Base-by-base conservation (phyloP, 1,284 basidiomycete species). In the Austropuccinia psidii region DNA sequence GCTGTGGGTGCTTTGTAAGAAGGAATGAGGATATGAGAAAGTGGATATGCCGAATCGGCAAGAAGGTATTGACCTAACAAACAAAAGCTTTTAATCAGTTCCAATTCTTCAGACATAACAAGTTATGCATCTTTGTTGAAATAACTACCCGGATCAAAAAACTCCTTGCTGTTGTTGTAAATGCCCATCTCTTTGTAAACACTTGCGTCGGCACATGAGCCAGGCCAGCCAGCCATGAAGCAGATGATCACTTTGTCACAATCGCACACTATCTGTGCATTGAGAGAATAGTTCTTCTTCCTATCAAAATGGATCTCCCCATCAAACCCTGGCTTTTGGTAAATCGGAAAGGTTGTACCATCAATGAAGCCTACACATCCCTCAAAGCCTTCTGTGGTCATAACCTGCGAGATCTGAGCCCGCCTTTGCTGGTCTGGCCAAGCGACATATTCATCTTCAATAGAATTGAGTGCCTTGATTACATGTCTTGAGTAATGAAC, bases 1-100 rank as follows among this genome's bases (percentile, higher is more conserved):
- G 64, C 47, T 9, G 64, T 33, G 9, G 64, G 64, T 33, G 45
- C 43, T 47, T 66, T 66, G 64, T 66, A 66, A 15, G 47, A 24
- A 17, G 64, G 64, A 33, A 66, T 52, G 9, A 41, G 19, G 8
- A 8, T 31, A 11, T n/a, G 6, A 29, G 29, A 11, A 13, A 41
- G 58, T 9, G n/a, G n/a, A 41, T 61, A 61, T 33, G 58, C 58
- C n/a, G 58, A 35, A 39, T 41, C 58, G 17, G 37, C 35, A 41
- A 61, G 21, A 35, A 61, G n/a, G 58, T 61, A 61, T 41, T 61
- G 5, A 8, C 58, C 58, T 61, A 1, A 6, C 17, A 33, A n/a
- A 61, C 35, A 61, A 19, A 15, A 37, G 29, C 9, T 21, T 8
- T 21, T 50, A 8, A 50, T 6, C 17, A 50, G 21, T 8, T n/a